Evolutionary conservation across 768 basidiomycete genomes (phyloP), one percentile per base, ranked within the genome.

Genomic region (Mycena venus): DNA sequence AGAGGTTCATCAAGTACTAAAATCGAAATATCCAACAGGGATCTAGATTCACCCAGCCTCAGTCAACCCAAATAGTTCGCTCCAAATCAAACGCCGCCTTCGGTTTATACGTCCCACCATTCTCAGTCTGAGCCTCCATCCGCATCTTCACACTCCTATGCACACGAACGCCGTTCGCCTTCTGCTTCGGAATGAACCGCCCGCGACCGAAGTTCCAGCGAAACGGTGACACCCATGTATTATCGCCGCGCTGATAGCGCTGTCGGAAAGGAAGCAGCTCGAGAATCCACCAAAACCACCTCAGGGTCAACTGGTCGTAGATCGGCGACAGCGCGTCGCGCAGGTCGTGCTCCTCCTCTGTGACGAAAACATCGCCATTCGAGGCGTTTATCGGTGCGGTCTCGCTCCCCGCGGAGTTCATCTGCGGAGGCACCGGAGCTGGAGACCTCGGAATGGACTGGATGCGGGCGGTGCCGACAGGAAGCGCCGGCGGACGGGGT

Each of bases 201-300:
- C 85, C 85, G 5, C 71, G 40, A 0, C 86, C 88, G 51, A 85
- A 14, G 73, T 89, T 88, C 67, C 69, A 75, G 15, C 77, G 69
- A 27, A 81, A 68, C 51, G 72, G 71, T 21, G 75, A 70, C 27
- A 34, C 72, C 86, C 85, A 86, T 12, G 70, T 61, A 17, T 82
- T 77, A 62, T 85, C 77, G 1, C 77, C 78, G 66, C 78, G 78
- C 80, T 87, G 87, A 68, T 81, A 85, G 23, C 81, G 81, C 21
- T 85, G 84, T 53, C 79, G 77, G 11, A 84, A 64, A 0, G 87
- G 89, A n/a, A 86, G 32, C 5, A 87, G 4, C 79, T 93, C 92
- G 23, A 93, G 85, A 36, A 89, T 65, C 92, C 93, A 93, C 93
- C 92, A 93, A 10, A 12, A 60, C 62, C 66, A 78, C 9, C 81